Conservation (phyloP, 2,329 filamentous ascomycete species). For the Madurella mycetomatis region DNA sequence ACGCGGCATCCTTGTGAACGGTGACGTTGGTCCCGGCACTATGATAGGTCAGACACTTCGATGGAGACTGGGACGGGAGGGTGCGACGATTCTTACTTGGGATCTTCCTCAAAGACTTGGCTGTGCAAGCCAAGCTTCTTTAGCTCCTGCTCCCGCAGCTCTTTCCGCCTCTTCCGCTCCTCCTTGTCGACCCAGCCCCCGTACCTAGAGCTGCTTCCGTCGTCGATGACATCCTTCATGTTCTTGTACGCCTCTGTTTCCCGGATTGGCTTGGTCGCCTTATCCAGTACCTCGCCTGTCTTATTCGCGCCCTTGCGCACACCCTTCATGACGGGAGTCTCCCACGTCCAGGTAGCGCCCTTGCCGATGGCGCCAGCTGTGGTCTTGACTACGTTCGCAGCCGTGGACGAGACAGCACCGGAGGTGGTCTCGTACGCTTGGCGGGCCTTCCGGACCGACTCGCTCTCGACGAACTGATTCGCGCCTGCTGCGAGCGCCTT, state of each 20-base stretch:
- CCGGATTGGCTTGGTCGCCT: constrained; percentile 88
- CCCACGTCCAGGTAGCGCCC: constrained; percentile 94
- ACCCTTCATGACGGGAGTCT: constrained; percentile 88
- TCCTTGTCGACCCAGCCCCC: constrained; percentile 97
- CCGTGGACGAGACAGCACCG: constrained; percentile 73
- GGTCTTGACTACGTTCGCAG: constrained; percentile 73
- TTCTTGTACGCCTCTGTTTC: constrained; percentile 93
- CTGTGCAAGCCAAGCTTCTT: constrained; percentile 44
- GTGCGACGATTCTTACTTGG: constrained; percentile 60
- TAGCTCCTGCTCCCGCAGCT: constrained; percentile 63
- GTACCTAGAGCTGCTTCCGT: constrained; percentile 92
- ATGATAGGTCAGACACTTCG: constrained; percentile 7
- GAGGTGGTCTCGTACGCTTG: constrained; percentile 85
- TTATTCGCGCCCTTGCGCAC: constrained; percentile 79
- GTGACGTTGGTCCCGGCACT: constrained; percentile 94
- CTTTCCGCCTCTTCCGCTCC: constrained; percentile 76
- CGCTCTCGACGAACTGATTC: constrained; percentile 88
- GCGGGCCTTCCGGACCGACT: constrained; percentile 79
- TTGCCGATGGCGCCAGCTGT: constrained; percentile 86
- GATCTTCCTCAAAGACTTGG: constrained; percentile 74
- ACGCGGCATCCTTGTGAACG: constrained; percentile 91
- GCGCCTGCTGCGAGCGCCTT: constrained; percentile 88
- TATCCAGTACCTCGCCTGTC: constrained; percentile 84
- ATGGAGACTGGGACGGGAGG: constrained; percentile 17
- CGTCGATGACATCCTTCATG: constrained; percentile 93